Base-by-base conservation (phyloP, 768 basidiomycete species). In the Boletus fagicola region DNA sequence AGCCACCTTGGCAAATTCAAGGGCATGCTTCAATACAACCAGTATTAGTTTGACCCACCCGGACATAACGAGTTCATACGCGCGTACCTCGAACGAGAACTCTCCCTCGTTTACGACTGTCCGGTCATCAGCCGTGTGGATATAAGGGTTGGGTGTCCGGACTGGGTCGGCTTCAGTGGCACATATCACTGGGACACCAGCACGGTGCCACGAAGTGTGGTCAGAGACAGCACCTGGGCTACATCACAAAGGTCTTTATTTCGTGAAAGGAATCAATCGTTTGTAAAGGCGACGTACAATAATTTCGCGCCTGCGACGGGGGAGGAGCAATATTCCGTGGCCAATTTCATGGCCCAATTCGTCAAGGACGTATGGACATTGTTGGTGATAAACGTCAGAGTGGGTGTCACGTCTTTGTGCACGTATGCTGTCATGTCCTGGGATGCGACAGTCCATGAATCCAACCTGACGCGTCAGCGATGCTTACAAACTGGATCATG, bases 1-100 rank as follows among this genome's bases (percentile, higher is more conserved):
- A 18, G 76, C 81, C 20, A 86, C 73, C 70, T 85, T 85, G 26
- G 81, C 79, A 63, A 86, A 86, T 67, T 85, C 80, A 24, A 82
- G 70, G 52, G 81, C 81, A 65, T 85, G 81, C 51, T 45, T 63
- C 65, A 12, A 49, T 24, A n/a, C 22, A 10, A 8, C 16, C 22
- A 1, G n/a, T 1, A 11, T 56, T 5, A 15, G 31, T 0, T 31
- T 43, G 18, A 7, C 2, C 11, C 10, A 20, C 15, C 30, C 20
- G 4, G 18, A 20, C 26, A n/a, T 35, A 4, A 35, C 1, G 11
- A 36, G 11, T 28, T 45, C 24, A 28, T 2, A 35, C 28, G 20
- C 46, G 30, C 35, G n/a, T n/a, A 68, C 72, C 62, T 76, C 70
- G 63, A 71, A 73, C 13, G 76, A 79, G 38, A 81, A 79, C 60